Evolutionary conservation across 2,329 filamentous ascomycete species (phyloP), one percentile per base, ranked within the genome.

Genomic region (Nemania abortiva): DNA sequence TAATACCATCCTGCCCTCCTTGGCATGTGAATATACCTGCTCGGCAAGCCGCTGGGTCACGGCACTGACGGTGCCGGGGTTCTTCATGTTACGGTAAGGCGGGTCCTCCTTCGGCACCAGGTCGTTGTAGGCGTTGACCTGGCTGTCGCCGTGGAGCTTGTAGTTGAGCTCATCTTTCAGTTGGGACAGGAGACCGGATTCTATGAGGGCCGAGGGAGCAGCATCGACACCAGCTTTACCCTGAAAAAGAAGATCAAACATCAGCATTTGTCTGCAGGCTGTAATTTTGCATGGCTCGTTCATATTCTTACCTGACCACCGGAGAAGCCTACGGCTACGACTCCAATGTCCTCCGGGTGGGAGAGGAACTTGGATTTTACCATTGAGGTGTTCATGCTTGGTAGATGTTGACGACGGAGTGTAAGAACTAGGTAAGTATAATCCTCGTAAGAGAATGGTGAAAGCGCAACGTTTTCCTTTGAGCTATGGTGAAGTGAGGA

Each of bases 261-360:
- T 70, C n/a, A 71, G 66, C 37, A 31, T 61, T 29, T 22, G 9
- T 24, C 6, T 20, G 15, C 13, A 20, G 24, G 49, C 11, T 54
- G 24, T 13, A 31, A 10, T 20, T 37, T 50, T n/a, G 9, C 13
- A 34, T 24, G 27, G 20, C 20, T 53, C 20, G 42, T 29, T 49
- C 6, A 13, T 47, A 9, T 54, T 52, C 86, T 75, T 89, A 96
- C 94, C 89, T 98, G 96, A 66, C 96, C 96, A 74, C 95, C 95
- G 63, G 94, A 97, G 85, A 98, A 99, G 71, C 95, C 95, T 45
- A 98, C 96, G 58, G 95, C 94, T 45, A 98, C 94, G 65, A 99
- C 88, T 71, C 95, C 96, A 72, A 99, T 87, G 77, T 98, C 91
- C 78, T 92, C 87, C 37, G 90, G 88, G 78, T 91, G 87, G 72